Conservation (phyloP, 306 rosid genomes). For the Senna tora region DNA sequence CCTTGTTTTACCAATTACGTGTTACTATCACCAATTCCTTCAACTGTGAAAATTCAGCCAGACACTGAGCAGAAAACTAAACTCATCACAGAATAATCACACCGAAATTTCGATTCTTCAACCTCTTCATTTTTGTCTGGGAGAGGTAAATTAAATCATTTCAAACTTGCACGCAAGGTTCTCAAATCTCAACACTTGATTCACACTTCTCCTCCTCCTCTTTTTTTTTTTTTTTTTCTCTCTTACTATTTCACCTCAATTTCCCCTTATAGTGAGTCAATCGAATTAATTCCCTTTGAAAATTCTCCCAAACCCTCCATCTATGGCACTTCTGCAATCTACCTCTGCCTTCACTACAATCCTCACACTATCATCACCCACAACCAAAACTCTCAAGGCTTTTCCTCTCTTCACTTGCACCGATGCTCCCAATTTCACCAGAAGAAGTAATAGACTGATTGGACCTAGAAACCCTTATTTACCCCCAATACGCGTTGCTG, state of each 20-base stretch:
- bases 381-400: slow-evolving; percentile 40
- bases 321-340: slow-evolving; percentile 63
- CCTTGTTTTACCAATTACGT: too few species aligned
- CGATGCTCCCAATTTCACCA: slow-evolving; percentile 22
- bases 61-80: not conserved
- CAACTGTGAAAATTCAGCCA: not conserved
- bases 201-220: slow-evolving; percentile 7
- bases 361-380: slow-evolving; percentile 42
- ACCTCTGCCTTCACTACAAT: slow-evolving; percentile 56
- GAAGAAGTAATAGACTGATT: slow-evolving; percentile 12
- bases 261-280: slow-evolving; percentile 8
- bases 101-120: too few species aligned
- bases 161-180: slow-evolving; percentile 60
- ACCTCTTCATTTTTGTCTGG: slow-evolving; percentile 43
- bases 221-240: too few species aligned
- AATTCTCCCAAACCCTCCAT: slow-evolving; percentile 5
- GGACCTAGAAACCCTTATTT: slow-evolving; percentile 41
- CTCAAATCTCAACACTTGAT: slow-evolving; percentile 15
- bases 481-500: slow-evolving; percentile 59
- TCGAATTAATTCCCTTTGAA: not conserved
- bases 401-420: slow-evolving; percentile 44
- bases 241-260: not conserved
- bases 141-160: slow-evolving; percentile 19
- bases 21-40: not conserved
- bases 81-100: not conserved